Evolutionary conservation across 306 rosid genomes (phyloP), one percentile per base, ranked within the genome.

Genomic region (Medicago ruthenica): DNA sequence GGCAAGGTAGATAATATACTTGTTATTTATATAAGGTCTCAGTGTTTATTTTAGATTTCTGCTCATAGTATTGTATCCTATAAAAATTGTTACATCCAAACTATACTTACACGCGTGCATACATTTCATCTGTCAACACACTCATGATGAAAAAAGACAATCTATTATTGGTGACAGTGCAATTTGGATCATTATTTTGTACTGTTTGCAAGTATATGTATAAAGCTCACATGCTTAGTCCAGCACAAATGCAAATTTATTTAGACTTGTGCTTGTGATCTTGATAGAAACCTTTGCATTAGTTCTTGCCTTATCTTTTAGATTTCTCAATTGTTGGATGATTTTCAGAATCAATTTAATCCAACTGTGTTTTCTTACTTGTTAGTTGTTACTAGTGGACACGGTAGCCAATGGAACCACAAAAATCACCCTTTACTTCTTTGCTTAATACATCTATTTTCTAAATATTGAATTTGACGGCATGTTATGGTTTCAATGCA

Each of bases 1-100:
- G 97, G 97, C 83, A 94, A 94, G 97, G 98, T 90, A 83, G 57
- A 55, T 36, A 66, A 59, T 72, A 47, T 17, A 20, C 21, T 17
- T 36, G 1, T 80, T 68, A 3, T 42, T 48, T 13, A 5, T 71
- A 53, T 55, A 20, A 18, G 24, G 7, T 55, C 61, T 54, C 31
- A 54, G 37, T 15, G 20, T 48, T 62, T 81, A 34, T 51, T 68
- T 72, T 55, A 57, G 71, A 70, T 64, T 67, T 37, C 62, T 78
- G 74, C 76, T 66, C 77, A 51, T 37, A 63, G 37, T 70, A 60
- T 44, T 59, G 42, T 59, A 20, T 82, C 79, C 45, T 53, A 58
- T 57, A 37, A 60, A 70, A 45, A 31, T 40, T 74, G 22, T 40
- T 27, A 34, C 37, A 34, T 34, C 7, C 37, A 34, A 34, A 34